A percentile compares a stretch with the other conserved stretches of the same genome.
These are phyloP conservation scores for Syncephalastrum sp. DNA, from an alignment of 371 early-diverging fungal species.

Conservation along the genomic window DNA sequence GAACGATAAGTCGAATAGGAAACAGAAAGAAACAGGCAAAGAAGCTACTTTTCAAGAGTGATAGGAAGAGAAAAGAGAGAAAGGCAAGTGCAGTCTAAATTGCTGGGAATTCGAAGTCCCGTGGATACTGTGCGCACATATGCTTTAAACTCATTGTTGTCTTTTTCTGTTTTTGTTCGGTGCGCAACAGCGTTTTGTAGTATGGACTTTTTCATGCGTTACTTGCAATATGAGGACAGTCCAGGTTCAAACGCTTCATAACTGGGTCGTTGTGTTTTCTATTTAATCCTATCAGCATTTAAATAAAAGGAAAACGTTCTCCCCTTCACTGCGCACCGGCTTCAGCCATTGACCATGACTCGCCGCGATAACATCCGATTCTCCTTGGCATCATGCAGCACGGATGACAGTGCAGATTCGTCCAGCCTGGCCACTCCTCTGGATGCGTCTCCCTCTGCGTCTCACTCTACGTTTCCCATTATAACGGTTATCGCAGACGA, in stretches of 20 bases:
- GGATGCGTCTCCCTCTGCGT: constrained; percentile 36
- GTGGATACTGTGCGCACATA: no score
- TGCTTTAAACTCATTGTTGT: not conserved
- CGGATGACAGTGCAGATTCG: constrained; percentile 39
- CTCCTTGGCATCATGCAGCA: constrained; percentile 33
- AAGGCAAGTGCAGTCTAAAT: not conserved
- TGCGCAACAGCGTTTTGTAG: not conserved
- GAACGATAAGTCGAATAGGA: not conserved
- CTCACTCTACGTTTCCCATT: constrained; percentile 25
- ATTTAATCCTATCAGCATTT: no score
- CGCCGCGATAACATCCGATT: constrained; percentile 15
- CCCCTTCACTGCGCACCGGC: no score
- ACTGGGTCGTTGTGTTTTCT: no score
- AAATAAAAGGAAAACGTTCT: no score
- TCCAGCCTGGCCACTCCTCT: constrained; percentile 32
- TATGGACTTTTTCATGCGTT: constrained; percentile 3
- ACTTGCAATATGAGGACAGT: no score
- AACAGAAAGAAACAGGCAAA: constrained; percentile 1
- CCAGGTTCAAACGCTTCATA: no score
- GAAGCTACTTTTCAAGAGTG: not conserved
- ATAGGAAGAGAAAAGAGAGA: constrained; percentile 1
- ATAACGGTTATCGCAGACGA: constrained; percentile 37
- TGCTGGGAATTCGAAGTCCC: no score
- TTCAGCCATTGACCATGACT: no score
- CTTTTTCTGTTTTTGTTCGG: constrained; percentile 12